phyloP scores from a whole-genome alignment of 2,329 filamentous ascomycete genomes.

The Coniochaeta sp. region DNA sequence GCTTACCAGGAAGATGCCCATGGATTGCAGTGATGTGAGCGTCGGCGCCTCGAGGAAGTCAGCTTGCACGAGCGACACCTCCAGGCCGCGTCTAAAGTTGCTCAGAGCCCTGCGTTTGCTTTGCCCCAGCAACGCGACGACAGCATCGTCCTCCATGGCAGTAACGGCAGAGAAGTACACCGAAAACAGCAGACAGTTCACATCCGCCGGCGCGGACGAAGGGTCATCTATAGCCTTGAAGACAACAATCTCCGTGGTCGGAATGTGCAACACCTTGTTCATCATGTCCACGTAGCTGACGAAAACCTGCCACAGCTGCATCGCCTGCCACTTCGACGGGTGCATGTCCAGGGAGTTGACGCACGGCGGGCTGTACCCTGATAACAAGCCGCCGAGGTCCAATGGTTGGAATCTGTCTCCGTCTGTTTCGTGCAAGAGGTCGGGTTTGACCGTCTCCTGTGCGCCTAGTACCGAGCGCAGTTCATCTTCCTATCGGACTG shows the following conservation, averaged over 20 bases:
- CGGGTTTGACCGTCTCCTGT: conserved; percentile 4
- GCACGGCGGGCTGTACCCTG: neutral
- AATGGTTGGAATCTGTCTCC: conserved; percentile 2
- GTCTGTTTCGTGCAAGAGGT: neutral
- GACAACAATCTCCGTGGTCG: conserved; percentile 11
- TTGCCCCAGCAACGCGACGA: conserved; percentile 9
- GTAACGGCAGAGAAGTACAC: conserved; percentile 12
- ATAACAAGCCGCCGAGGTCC: conserved; percentile 7
- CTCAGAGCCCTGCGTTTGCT: conserved; percentile 9
- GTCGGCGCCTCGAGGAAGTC: conserved; percentile 14
- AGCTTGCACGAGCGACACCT: conserved; percentile 11
- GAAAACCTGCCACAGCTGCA: conserved; percentile 14
- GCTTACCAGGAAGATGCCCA: conserved; percentile 23
- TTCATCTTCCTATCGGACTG: conserved; percentile 11
- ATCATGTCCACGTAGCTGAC: conserved; percentile 12
- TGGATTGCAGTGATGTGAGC: conserved; percentile 11
- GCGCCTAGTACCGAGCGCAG: conserved; percentile 10
- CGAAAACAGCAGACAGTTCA: conserved; percentile 13
- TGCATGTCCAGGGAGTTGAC: conserved; percentile 2
- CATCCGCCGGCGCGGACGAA: neutral
- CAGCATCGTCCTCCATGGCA: conserved; percentile 10
- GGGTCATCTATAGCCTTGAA: conserved; percentile 13
- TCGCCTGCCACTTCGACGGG: conserved; percentile 8
- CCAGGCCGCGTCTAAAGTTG: conserved; percentile 11
- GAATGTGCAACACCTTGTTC: conserved; percentile 15